Base-by-base conservation (phyloP, 192 early-diverging fungal species). In the Radiomyces spectabilis region DNA sequence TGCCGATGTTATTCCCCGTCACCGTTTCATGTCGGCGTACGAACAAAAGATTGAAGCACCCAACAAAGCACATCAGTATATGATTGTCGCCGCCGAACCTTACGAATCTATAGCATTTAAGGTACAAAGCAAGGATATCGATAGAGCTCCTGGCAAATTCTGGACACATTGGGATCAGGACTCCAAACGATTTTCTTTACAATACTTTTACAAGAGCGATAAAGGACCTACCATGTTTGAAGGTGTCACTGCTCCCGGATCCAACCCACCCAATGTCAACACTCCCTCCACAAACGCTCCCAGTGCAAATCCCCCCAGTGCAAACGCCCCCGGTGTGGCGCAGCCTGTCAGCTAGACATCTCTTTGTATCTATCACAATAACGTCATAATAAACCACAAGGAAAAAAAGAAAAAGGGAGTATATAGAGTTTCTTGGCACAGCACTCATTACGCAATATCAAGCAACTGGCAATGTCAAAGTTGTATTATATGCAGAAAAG, bases 101-200 rank as follows among this genome's bases (percentile, higher is more conserved):
- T 98, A 98, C 60, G 93, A 96, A 66, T 93, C 85, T 0, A 85
- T 96, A 48, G 79, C 88, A 9, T 97, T 98, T 74, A 94, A 95
- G 62, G 76, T 98, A 21, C 95, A 94, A 71, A 87, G 84, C 57
- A 82, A 83, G 39, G 94, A 98, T 56, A 81, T 96, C n/a, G 95
- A 98, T 55, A 79, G 80, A 56, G 72, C 76, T 0, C 87, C 87
- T 45, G 92, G 92, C 10, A 87, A 80, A 47, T 85, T 96, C 26
- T 98, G 91, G 86, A 89, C 88, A 43, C 78, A 93, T 56, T 98
- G 95, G 95, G 95, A 98, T 73, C 71, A 77, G 22, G 95, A 95
- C 57, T 79, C 87, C 16, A 77, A 88, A 57, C 81, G 81, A 68
- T 98, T 86, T 65, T 84, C 85, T 18, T 63, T 98, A 57, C 95